Evolutionary conservation across 2,329 filamentous ascomycete genomes (phyloP).

Genomic region (Ilyonectria mors-panacis): DNA sequence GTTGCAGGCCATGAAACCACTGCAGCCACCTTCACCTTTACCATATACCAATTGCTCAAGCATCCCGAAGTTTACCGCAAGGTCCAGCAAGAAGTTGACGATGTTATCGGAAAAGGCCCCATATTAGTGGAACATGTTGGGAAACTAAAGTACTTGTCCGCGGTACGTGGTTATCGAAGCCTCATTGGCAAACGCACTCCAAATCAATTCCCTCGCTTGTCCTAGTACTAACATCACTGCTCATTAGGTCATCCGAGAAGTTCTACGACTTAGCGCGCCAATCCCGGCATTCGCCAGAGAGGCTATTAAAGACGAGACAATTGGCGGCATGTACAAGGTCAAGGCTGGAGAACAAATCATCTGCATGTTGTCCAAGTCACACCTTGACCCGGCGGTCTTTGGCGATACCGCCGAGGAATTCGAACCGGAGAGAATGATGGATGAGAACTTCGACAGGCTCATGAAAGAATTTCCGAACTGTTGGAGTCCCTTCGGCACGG

Average conservation of each 20-base stretch:
- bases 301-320: conserved; percentile 66
- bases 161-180: conserved; percentile 47
- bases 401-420: conserved; percentile 77
- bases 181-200: too few relatives aligned
- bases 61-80: conserved; percentile 60
- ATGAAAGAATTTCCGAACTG: conserved; percentile 73
- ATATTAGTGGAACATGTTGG: conserved; percentile 73
- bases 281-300: conserved; percentile 71
- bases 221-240: neutral
- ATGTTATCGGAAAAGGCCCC: conserved; percentile 70
- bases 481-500: conserved; percentile 84
- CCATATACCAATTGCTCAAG: conserved; percentile 5
- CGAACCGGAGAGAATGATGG: conserved; percentile 79
- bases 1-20: conserved; percentile 19
- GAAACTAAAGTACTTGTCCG: conserved; percentile 76
- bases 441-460: conserved; percentile 74
- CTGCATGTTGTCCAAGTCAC: conserved; percentile 66
- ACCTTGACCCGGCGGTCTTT: conserved; percentile 75
- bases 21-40: conserved; percentile 9
- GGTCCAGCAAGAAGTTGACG: conserved; percentile 78
- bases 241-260: conserved; percentile 69
- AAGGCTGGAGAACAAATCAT: conserved; percentile 58
- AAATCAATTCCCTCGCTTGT: neutral
- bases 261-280: conserved; percentile 73
- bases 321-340: conserved; percentile 74